Conservation (phyloP, 495 filamentous ascomycete species). For the Podospora pseudopauciseta region DNA sequence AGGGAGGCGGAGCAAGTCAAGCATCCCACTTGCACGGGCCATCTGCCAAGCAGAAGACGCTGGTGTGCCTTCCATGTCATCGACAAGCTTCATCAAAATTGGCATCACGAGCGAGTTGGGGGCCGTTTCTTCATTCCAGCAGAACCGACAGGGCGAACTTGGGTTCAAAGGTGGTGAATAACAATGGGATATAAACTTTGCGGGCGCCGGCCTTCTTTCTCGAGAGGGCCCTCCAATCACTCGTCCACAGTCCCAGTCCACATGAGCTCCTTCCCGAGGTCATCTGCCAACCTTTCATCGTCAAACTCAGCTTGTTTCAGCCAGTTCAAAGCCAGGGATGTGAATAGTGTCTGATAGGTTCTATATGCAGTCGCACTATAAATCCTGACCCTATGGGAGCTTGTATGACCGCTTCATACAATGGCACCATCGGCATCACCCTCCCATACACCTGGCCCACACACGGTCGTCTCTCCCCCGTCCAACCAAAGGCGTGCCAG, state of each 20-base stretch:
- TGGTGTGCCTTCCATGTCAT: background rate
- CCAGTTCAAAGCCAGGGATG: background rate
- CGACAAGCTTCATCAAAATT: background rate
- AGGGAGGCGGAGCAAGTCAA: background rate
- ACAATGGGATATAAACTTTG: background rate
- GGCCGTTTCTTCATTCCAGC: background rate
- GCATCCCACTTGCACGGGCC: background rate
- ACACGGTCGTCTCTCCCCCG: background rate
- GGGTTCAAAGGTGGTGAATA: background rate
- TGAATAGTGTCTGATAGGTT: background rate
- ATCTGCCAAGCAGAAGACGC: background rate
- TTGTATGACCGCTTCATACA: background rate
- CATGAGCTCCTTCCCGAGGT: background rate
- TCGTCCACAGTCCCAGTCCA: background rate
- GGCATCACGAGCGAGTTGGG: background rate
- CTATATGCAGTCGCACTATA: background rate
- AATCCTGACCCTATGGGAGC: background rate
- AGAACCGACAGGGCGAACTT: background rate
- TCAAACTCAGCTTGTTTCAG: background rate
- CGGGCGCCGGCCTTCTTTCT: background rate
- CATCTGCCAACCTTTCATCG: background rate
- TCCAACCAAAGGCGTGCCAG: slow-evolving; percentile 15
- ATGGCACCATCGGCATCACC: background rate
- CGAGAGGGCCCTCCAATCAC: background rate
- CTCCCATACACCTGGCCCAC: background rate